phyloP scores from a whole-genome alignment of 495 filamentous ascomycete species.

The Penicillium roqueforti region DNA sequence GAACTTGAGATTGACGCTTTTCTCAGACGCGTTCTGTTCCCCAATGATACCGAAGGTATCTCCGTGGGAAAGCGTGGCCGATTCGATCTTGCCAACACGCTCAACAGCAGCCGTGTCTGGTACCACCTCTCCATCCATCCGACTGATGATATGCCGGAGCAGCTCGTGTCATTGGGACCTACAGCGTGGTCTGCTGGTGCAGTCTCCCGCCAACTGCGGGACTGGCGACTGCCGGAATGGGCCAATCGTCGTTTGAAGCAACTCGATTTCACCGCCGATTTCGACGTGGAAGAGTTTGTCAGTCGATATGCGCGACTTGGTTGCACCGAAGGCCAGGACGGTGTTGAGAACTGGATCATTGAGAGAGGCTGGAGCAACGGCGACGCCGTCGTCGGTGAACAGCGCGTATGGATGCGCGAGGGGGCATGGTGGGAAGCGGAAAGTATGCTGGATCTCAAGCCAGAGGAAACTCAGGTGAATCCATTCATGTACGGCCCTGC shows the following conservation, averaged over 20 bases:
- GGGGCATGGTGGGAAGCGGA: constrained; percentile 97
- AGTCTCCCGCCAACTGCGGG: constrained; percentile 85
- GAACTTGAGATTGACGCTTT: constrained; percentile 82
- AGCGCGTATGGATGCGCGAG: constrained; percentile 94
- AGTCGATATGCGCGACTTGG: constrained; percentile 77
- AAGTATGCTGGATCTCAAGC: constrained; percentile 89
- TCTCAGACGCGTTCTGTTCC: constrained; percentile 76
- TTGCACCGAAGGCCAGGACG: constrained; percentile 85
- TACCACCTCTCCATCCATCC: constrained; percentile 91
- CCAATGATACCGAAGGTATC: constrained; percentile 69
- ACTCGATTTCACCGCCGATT: constrained; percentile 96
- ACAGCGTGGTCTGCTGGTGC: constrained; percentile 85
- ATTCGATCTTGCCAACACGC: constrained; percentile 62
- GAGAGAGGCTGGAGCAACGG: constrained; percentile 98
- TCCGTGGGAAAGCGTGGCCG: constrained; percentile 68
- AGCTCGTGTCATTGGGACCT: constrained; percentile 53
- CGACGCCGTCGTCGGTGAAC: constrained; percentile 83
- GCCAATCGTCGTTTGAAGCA: constrained; percentile 86
- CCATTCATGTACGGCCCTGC: constrained; percentile 32
- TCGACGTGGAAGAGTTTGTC: constrained; percentile 88
- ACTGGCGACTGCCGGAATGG: constrained; percentile 94
- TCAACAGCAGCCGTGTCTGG: constrained; percentile 86
- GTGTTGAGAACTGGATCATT: constrained; percentile 91
- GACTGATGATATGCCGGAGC: constrained; percentile 76
- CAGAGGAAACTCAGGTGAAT: constrained; percentile 39